Conservation (phyloP, 2,329 filamentous ascomycete species). For the Cladorrhinum sp. region DNA sequence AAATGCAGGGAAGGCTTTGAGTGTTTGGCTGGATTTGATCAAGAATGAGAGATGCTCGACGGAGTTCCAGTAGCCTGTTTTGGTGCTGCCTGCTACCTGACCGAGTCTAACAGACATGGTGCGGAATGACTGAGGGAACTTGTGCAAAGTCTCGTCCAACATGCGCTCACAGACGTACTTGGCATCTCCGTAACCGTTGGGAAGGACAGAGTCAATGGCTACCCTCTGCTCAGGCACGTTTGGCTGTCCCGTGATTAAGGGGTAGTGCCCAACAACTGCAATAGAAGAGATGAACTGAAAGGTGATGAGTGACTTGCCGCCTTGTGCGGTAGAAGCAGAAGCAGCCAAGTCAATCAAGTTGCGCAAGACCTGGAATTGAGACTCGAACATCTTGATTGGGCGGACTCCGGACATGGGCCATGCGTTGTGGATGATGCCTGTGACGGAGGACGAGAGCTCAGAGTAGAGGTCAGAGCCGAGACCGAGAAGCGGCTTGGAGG, state of each 20-base stretch:
- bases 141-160: not conserved
- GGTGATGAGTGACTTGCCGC: not conserved
- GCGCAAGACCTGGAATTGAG: not conserved
- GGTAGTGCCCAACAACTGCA: not conserved
- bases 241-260: not conserved
- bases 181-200: not conserved
- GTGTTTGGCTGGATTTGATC: not conserved
- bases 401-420: not conserved
- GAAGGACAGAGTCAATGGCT: not conserved
- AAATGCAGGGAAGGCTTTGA: not conserved
- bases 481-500: not conserved
- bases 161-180: not conserved
- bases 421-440: not conserved
- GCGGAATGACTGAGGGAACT: not conserved
- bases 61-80: not conserved
- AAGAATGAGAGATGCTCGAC: not conserved
- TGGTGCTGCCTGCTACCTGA: not conserved
- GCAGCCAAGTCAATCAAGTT: not conserved
- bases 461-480: not conserved
- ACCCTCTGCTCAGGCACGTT: not conserved
- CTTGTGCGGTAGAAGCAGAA: conserved; percentile 20
- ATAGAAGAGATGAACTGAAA: not conserved
- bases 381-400: not conserved
- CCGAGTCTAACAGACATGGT: not conserved
- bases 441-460: not conserved